Base-by-base conservation (phyloP, 768 basidiomycete species). In the Russula abietina region DNA sequence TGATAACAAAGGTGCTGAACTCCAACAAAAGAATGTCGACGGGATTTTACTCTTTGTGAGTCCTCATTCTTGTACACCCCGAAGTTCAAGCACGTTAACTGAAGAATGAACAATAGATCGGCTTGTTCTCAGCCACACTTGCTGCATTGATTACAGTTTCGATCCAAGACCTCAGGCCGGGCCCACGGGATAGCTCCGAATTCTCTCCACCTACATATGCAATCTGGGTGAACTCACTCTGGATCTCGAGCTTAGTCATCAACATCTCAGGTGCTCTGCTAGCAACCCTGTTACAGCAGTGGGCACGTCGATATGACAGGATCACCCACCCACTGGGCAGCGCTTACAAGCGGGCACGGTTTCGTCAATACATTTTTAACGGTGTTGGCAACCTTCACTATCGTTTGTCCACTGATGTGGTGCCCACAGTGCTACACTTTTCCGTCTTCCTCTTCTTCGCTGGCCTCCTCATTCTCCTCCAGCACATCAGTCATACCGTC, bases 21-120 rank as follows among this genome's bases (percentile, higher is more conserved):
- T 11, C 26, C 39, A 49, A 17, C 26, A 26, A 38, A 33, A 38
- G 19, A 46, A 58, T 10, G 57, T 46, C 1, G 24, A 38, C 3
- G 33, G 57, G 17, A 39, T 59, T 7, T 19, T 59, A 1, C 2
- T 59, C 10, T 59, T 59, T 11, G 57, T 59, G 38, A 38, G 57
- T 24, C 14, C 33, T 36, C 32, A 11, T n/a, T 33, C 5, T 12
- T 32, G 30, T 52, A 46, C 8, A 14, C 10, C 0, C 11, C 12
- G 11, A n/a, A n/a, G n/a, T n/a, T n/a, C n/a, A n/a, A n/a, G n/a
- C n/a, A n/a, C n/a, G n/a, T n/a, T 32, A 7, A 28, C 17, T 46
- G 7, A n/a, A 30, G 19, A 17, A 17, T 1, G 38, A 39, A 38
- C 48, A 4, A 17, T 28, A 59, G 50, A 32, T 50, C 2, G 50